phyloP scores from a whole-genome alignment of 768 basidiomycete genomes.

The Amanita jacksonii region DNA sequence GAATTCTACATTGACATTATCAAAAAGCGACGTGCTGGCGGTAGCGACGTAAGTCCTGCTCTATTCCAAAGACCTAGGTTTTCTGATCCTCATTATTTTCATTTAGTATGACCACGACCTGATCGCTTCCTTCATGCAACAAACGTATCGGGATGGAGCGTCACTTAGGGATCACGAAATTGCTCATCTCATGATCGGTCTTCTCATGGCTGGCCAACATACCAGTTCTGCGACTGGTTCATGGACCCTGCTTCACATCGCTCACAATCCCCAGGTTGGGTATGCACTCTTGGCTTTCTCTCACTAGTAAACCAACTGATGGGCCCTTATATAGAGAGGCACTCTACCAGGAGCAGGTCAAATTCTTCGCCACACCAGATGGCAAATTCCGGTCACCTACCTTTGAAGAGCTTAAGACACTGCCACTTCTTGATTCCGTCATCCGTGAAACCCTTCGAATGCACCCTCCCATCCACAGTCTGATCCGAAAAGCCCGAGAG shows the following conservation, averaged over 20 bases:
- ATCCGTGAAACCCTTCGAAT: constrained; percentile 91
- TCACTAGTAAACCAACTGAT: constrained; percentile 1
- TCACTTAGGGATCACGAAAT: constrained; percentile 81
- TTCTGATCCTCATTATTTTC: constrained; percentile 5
- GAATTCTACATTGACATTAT: constrained; percentile 89
- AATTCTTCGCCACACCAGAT: constrained; percentile 68
- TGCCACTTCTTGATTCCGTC: constrained; percentile 78
- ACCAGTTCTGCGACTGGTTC: constrained; percentile 89
- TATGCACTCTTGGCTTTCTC: constrained; percentile 29
- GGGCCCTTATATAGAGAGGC: constrained; percentile 42
- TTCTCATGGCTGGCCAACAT: constrained; percentile 99
- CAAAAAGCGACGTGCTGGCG: constrained; percentile 51
- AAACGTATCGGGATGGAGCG: constrained; percentile 76
- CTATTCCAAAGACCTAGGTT: not conserved
- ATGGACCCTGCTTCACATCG: constrained; percentile 87
- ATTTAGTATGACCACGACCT: constrained; percentile 72
- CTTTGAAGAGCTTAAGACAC: constrained; percentile 76
- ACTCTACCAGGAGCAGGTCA: constrained; percentile 85
- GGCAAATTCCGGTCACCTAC: constrained; percentile 73
- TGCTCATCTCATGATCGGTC: constrained; percentile 96
- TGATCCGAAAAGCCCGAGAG: constrained; percentile 86
- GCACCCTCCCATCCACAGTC: constrained; percentile 94
- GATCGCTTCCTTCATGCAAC: constrained; percentile 79
- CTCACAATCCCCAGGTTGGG: constrained; percentile 64
- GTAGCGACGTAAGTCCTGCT: constrained; percentile 27